Conservation (phyloP, 192 early-diverging fungal genomes). For the Coemansia interrupta region DNA sequence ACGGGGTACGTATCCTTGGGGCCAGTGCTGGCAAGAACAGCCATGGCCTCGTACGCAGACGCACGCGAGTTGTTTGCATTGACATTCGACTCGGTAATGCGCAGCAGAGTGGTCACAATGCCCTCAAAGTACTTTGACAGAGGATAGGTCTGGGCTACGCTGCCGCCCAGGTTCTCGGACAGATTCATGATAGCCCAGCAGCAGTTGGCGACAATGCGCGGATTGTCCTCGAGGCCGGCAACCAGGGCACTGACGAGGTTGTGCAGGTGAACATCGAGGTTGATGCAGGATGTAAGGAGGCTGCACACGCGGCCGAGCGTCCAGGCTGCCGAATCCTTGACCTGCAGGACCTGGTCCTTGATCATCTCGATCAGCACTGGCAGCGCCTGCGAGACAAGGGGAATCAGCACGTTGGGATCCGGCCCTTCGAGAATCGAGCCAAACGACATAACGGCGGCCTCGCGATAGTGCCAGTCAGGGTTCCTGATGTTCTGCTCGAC, state of each 20-base stretch:
- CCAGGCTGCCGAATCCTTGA: conserved; percentile 98
- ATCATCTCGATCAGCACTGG: conserved; percentile 86
- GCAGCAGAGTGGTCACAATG: conserved; percentile 71
- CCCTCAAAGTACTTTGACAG: conserved; percentile 86
- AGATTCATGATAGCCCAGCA: conserved; percentile 95
- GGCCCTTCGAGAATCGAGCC: conserved; percentile 98
- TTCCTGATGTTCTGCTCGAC: conserved; percentile 82
- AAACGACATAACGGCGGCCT: conserved; percentile 97
- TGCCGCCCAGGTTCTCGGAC: conserved; percentile 73
- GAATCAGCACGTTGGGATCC: conserved; percentile 56
- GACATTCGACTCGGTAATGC: conserved; percentile 66
- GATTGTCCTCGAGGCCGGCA: conserved; percentile 76
- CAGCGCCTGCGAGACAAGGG: conserved; percentile 78
- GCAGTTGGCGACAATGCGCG: conserved; percentile 91
- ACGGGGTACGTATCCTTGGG: conserved; percentile 73
- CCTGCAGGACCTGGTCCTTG: conserved; percentile 79
- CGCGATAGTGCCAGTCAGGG: conserved; percentile 88
- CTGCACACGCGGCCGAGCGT: conserved; percentile 95
- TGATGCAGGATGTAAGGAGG: conserved; percentile 68
- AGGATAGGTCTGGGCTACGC: conserved; percentile 60
- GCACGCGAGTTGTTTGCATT: conserved; percentile 86
- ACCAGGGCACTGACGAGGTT: conserved; percentile 73
- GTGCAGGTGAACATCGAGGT: conserved; percentile 68
- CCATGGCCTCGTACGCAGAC: conserved; percentile 91
- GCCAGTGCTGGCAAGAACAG: conserved; percentile 68